These are phyloP conservation scores for Pterocarpus santalinus DNA, from an alignment of 306 rosid species.

Conservation along the genomic window DNA sequence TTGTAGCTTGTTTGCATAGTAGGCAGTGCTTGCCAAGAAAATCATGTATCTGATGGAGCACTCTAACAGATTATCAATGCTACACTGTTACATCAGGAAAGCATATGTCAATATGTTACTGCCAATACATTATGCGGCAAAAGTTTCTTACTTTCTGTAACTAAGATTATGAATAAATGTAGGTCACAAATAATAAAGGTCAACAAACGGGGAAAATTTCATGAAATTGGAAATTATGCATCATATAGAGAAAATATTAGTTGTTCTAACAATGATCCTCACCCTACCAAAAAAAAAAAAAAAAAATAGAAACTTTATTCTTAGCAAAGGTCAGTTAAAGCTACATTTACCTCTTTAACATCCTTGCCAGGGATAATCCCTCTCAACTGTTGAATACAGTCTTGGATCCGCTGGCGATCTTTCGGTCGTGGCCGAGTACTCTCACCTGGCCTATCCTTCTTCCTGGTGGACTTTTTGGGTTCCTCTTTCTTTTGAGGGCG, in stretches of 20 bases:
- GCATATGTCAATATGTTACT: conserved; percentile 32
- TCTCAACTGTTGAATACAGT: conserved; percentile 84
- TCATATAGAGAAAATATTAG: conserved; percentile 5
- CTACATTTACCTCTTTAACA: conserved; percentile 74
- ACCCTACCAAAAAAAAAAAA: not conserved
- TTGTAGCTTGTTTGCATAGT: conserved; percentile 75
- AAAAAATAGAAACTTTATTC: not conserved
- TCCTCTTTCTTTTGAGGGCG: conserved; percentile 63
- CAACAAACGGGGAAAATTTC: not conserved
- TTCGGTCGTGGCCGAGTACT: conserved; percentile 87
- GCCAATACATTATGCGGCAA: conserved; percentile 2
- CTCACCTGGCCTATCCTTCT: conserved; percentile 84
- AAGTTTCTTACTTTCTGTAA: not conserved
- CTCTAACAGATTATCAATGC: conserved; percentile 88
- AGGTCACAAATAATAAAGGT: conserved; percentile 3
- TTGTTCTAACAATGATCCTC: not conserved
- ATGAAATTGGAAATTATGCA: conserved; percentile 5
- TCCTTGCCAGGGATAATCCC: conserved; percentile 73
- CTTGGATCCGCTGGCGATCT: conserved; percentile 98
- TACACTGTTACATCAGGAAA: conserved; percentile 76
- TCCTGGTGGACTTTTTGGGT: conserved; percentile 58
- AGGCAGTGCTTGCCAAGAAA: conserved; percentile 70
- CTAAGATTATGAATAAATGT: conserved; percentile 25
- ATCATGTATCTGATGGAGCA: conserved; percentile 87
- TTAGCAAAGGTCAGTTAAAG: conserved; percentile 17